Evolutionary conservation across 345 rosid species (phyloP).

Genomic region (Cardamine chenopodiifolia): DNA sequence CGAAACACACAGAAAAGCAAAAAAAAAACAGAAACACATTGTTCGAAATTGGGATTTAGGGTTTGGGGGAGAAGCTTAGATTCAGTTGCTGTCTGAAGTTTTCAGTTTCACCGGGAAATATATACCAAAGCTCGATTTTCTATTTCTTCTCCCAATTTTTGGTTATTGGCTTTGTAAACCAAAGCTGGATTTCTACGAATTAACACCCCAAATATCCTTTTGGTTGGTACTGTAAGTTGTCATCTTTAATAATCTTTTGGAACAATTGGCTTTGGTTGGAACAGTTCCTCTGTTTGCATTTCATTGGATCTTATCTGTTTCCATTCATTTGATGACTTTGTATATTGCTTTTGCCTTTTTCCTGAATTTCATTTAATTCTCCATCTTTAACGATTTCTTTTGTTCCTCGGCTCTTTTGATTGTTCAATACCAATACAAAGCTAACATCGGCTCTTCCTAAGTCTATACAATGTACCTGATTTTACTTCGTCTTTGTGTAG

Average conservation of each 20-base stretch:
- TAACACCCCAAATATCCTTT: not conserved
- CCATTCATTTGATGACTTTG: not conserved
- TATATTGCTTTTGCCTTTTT: not conserved
- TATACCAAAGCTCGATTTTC: not conserved
- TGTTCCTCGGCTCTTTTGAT: not conserved
- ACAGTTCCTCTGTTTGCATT: not conserved
- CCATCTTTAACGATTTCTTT: not conserved
- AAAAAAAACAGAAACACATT: too few species aligned
- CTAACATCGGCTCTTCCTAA: too few species aligned
- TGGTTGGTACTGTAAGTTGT: conserved; percentile 5
- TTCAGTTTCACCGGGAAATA: not conserved
- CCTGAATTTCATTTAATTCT: not conserved
- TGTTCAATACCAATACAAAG: too few species aligned
- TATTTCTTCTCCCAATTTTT: not conserved
- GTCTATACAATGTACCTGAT: not conserved
- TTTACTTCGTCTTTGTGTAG: too few species aligned
- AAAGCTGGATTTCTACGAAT: not conserved
- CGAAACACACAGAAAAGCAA: too few species aligned
- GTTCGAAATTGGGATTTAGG: too few species aligned
- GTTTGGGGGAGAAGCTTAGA: too few species aligned
- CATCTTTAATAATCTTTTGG: not conserved
- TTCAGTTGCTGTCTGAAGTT: not conserved
- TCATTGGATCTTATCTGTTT: not conserved
- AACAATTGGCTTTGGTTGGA: not conserved
- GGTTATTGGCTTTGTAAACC: not conserved